Evolutionary conservation across 345 rosid species (phyloP).

Genomic region (Turritis glabra): DNA sequence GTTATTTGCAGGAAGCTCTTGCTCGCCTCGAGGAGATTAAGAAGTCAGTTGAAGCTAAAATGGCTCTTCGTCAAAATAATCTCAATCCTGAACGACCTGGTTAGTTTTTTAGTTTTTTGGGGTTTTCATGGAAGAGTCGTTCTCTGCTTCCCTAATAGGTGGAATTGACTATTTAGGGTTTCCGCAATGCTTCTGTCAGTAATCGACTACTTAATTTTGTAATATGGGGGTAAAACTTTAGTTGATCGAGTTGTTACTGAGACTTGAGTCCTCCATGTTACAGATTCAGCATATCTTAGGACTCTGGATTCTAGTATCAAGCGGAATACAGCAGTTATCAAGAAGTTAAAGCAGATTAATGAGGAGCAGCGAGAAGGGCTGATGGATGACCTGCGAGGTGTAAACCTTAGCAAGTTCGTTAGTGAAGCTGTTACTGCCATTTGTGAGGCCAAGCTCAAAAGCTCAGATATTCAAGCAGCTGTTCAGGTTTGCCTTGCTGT

Average conservation of each 20-base stretch:
- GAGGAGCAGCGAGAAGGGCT: conserved; percentile 91
- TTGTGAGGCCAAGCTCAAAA: conserved; percentile 94
- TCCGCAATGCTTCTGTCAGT: neutral
- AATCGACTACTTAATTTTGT: neutral
- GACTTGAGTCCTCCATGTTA: conserved; percentile 31
- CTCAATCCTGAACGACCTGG: conserved; percentile 97
- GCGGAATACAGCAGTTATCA: conserved; percentile 92
- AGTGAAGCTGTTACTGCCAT: conserved; percentile 94
- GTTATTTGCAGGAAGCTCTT: conserved; percentile 66
- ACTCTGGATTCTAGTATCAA: conserved; percentile 93
- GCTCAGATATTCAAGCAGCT: conserved; percentile 92
- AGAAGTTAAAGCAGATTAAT: conserved; percentile 88
- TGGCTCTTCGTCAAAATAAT: conserved; percentile 88
- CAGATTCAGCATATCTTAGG: conserved; percentile 84
- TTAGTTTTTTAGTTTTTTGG: conserved; percentile 35
- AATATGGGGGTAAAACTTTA: no score
- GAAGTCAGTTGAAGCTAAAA: conserved; percentile 77
- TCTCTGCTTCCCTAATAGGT: neutral
- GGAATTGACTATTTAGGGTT: neutral
- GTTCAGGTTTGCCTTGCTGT: conserved; percentile 62
- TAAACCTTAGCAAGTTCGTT: conserved; percentile 90
- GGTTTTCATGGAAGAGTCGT: neutral
- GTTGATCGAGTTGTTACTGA: conserved; percentile 38
- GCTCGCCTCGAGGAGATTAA: conserved; percentile 90
- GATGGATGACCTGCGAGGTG: conserved; percentile 81